Evolutionary conservation across 371 early-diverging fungal genomes (phyloP).

Genomic region (Mortierella sp.): DNA sequence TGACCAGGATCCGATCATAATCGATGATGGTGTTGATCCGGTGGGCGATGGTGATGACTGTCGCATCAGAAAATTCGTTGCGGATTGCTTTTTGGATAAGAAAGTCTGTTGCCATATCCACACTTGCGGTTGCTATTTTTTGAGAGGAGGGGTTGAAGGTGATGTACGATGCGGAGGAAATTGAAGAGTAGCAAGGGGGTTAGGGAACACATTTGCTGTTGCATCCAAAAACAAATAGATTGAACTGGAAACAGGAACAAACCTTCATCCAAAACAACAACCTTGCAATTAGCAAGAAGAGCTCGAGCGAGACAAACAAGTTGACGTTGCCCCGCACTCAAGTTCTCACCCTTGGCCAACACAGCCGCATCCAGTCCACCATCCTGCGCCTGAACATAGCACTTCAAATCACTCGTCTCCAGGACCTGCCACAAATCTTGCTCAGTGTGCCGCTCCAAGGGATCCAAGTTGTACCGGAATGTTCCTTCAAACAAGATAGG

Average conservation of each 20-base stretch:
- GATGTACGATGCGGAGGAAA: too few species aligned
- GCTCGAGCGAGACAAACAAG: conserved; percentile 74
- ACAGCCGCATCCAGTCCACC: conserved; percentile 60
- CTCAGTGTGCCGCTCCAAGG: conserved; percentile 71
- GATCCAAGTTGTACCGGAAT: conserved; percentile 79
- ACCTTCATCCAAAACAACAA: conserved; percentile 73
- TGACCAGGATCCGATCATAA: conserved; percentile 49
- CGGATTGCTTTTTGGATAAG: conserved; percentile 77
- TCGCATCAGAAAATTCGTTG: conserved; percentile 82
- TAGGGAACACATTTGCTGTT: not conserved
- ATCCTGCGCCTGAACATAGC: conserved; percentile 60
- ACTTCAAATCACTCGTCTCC: conserved; percentile 66
- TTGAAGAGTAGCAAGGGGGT: not conserved
- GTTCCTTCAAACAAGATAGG: conserved; percentile 89
- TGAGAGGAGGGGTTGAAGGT: too few species aligned
- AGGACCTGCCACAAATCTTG: conserved; percentile 72
- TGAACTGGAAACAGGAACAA: conserved; percentile 15
- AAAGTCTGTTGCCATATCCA: conserved; percentile 23
- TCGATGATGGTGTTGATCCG: conserved; percentile 57
- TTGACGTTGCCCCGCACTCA: conserved; percentile 76
- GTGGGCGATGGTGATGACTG: conserved; percentile 94
- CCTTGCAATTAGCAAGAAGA: conserved; percentile 62
- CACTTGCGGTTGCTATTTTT: conserved; percentile 20
- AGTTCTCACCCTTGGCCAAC: conserved; percentile 66
- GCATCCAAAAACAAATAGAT: not conserved